phyloP scores from a whole-genome alignment of 2,329 filamentous ascomycete species.

The Colletotrichum trifolii region DNA sequence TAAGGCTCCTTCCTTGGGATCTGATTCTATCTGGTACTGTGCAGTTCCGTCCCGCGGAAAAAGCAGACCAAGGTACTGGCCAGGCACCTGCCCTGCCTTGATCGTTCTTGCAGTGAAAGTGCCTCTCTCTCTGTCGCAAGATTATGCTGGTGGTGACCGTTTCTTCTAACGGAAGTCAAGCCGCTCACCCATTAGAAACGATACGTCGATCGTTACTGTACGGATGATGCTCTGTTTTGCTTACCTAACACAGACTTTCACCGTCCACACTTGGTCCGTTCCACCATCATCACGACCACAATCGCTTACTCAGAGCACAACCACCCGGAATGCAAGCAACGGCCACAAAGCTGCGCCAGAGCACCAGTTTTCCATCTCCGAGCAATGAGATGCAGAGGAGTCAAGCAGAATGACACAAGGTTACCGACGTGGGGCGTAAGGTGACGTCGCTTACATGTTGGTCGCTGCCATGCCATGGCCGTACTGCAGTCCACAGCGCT shows the following conservation, averaged over 20 bases:
- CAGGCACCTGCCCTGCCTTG: too few species aligned
- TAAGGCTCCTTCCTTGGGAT: too few species aligned
- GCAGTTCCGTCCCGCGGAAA: too few species aligned
- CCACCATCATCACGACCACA: background rate
- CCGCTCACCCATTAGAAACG: too few species aligned
- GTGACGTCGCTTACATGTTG: conserved; percentile 30
- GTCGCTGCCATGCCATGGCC: background rate
- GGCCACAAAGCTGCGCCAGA: background rate
- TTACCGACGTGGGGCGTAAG: conserved; percentile 18
- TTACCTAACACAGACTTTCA: conserved; percentile 1
- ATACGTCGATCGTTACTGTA: too few species aligned
- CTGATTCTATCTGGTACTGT: too few species aligned
- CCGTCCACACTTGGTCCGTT: background rate
- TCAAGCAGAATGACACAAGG: conserved; percentile 8
- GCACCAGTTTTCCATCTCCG: background rate
- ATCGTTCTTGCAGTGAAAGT: background rate
- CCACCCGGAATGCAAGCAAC: conserved; percentile 10
- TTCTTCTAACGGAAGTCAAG: background rate
- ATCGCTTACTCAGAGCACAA: conserved; percentile 15
- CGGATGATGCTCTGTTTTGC: too few species aligned
- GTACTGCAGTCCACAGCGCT: conserved; percentile 15
- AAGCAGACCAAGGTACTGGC: too few species aligned
- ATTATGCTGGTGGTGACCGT: background rate
- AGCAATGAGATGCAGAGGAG: background rate
- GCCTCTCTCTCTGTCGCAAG: background rate